Conservation (phyloP, 345 rosid species). For the Turritis glabra region DNA sequence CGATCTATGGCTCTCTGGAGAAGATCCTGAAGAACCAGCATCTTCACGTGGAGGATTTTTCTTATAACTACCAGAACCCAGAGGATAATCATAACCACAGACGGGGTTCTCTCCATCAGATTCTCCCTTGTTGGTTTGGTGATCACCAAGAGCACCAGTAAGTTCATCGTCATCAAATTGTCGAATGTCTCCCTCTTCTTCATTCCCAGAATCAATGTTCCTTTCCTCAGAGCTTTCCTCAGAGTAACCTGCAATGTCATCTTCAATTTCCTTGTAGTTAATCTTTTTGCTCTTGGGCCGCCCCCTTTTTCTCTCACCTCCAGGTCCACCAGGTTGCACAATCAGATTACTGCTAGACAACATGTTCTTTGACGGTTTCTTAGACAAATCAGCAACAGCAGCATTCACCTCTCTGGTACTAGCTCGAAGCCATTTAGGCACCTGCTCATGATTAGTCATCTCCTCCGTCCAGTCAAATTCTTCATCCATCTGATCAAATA, state of each 20-base stretch:
- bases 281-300: slow-evolving; percentile 85
- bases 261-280: slow-evolving; percentile 94
- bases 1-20: slow-evolving; percentile 70
- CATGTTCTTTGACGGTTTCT: slow-evolving; percentile 79
- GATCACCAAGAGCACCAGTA: slow-evolving; percentile 61
- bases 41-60: slow-evolving; percentile 56
- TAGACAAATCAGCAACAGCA: slow-evolving; percentile 69
- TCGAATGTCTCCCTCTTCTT: slow-evolving; percentile 86
- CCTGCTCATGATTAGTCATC: slow-evolving; percentile 90
- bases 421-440: slow-evolving; percentile 98
- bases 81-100: slow-evolving; percentile 56
- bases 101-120: slow-evolving; percentile 77
- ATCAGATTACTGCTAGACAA: slow-evolving; percentile 52
- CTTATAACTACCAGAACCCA: slow-evolving; percentile 52
- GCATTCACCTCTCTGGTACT: slow-evolving; percentile 79
- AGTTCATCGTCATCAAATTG: slow-evolving; percentile 87
- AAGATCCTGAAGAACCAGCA: slow-evolving; percentile 91
- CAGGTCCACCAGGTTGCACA: slow-evolving; percentile 56
- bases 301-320: slow-evolving; percentile 84
- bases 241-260: slow-evolving; percentile 79
- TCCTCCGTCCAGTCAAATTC: slow-evolving; percentile 92
- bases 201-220: slow-evolving; percentile 70
- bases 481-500: slow-evolving; percentile 99
- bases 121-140: slow-evolving; percentile 58
- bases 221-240: slow-evolving; percentile 93